Conservation (phyloP, 1,139 yeast species). For the Saccharomyces hybrid region DNA sequence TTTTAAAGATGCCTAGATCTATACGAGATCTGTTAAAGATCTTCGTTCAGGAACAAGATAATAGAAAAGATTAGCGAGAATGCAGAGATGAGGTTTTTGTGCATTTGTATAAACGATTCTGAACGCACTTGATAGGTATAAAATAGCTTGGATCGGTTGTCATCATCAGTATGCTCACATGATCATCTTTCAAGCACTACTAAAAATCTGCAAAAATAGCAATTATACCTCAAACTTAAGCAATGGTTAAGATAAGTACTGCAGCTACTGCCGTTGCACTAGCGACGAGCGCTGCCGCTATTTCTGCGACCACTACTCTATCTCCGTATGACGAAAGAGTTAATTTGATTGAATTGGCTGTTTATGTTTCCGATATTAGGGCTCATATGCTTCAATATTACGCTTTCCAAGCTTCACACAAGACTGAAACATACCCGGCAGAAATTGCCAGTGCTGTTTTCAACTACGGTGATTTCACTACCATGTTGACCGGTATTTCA, state of each 20-base stretch:
- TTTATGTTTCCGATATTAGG: constrained; percentile 7
- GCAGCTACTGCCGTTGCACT: not conserved
- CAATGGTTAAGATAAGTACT: constrained; percentile 8
- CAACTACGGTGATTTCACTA: not conserved
- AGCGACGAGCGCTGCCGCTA: constrained; percentile 10
- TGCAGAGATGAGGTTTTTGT: not conserved
- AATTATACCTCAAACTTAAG: not conserved
- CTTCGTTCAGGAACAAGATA: not conserved
- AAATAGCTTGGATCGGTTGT: not conserved
- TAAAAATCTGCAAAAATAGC: not conserved
- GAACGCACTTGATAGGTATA: not conserved
- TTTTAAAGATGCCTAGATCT: not conserved
- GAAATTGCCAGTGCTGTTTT: not conserved
- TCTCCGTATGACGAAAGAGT: constrained; percentile 6
- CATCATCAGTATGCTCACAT: not conserved
- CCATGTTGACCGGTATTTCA: not conserved
- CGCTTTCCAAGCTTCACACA: not conserved
- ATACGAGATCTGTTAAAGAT: not conserved
- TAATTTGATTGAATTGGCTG: constrained; percentile 7
- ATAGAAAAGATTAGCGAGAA: not conserved
- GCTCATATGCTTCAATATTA: constrained; percentile 4
- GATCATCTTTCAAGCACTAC: not conserved
- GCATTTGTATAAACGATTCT: not conserved
- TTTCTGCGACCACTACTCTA: constrained; percentile 6
- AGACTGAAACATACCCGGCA: not conserved